Evolutionary conservation across 2,329 filamentous ascomycete genomes (phyloP).

Genomic region (Pseudocercospora cruenta): DNA sequence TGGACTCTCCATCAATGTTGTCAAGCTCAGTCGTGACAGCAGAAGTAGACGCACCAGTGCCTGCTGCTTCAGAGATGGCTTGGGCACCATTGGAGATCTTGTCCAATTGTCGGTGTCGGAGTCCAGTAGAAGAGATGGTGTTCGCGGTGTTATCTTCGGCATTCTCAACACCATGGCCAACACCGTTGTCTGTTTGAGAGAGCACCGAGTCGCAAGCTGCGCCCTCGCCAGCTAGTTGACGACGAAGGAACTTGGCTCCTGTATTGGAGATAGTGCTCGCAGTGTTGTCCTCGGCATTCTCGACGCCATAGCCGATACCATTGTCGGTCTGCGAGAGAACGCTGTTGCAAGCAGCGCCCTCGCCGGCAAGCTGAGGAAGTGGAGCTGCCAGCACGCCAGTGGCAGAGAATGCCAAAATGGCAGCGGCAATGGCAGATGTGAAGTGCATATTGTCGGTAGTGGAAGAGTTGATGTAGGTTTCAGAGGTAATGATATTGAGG

Average conservation of each 20-base stretch:
- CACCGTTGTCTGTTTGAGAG: conserved; percentile 28
- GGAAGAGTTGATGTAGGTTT: not conserved
- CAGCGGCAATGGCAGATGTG: conserved; percentile 18
- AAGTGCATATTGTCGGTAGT: conserved; percentile 22
- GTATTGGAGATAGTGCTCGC: conserved; percentile 15
- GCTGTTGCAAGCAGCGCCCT: conserved; percentile 28
- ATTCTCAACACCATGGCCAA: conserved; percentile 32
- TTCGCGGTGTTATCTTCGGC: conserved; percentile 29
- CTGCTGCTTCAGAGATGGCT: conserved; percentile 20
- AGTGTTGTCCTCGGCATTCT: conserved; percentile 27
- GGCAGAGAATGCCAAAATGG: conserved; percentile 23
- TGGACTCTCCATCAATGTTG: conserved; percentile 23
- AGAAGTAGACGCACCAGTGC: conserved; percentile 15
- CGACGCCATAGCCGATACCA: conserved; percentile 28
- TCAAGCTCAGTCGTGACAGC: conserved; percentile 14
- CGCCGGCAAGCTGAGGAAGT: conserved; percentile 31
- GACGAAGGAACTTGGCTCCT: conserved; percentile 5
- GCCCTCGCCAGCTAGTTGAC: conserved; percentile 32
- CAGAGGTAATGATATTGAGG: not conserved
- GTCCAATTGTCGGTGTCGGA: conserved; percentile 26
- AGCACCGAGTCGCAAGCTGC: conserved; percentile 30
- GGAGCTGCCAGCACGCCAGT: conserved; percentile 20
- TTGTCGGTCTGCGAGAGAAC: conserved; percentile 29
- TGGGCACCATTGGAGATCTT: conserved; percentile 32
- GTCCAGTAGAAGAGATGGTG: conserved; percentile 16